These are phyloP conservation scores for Haplosporangium gracile DNA, from an alignment of 192 early-diverging fungal species.

Conservation along the genomic window DNA sequence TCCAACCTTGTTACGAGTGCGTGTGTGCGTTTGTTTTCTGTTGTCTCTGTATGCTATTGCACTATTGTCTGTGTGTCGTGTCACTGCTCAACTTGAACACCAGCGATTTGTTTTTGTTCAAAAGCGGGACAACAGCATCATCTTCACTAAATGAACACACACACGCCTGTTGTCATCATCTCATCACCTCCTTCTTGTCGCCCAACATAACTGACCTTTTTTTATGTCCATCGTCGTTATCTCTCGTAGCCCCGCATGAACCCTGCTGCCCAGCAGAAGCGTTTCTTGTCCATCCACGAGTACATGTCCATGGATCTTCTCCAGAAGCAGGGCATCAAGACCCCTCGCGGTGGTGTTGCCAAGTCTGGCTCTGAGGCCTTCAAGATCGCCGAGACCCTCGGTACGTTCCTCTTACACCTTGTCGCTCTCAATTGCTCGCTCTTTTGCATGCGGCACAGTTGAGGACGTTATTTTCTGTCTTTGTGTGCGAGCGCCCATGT, in stretches of 20 bases:
- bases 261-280: constrained; percentile 70
- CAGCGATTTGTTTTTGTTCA: too few relatives aligned
- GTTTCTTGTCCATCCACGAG: constrained; percentile 98
- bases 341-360: constrained; percentile 90
- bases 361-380: constrained; percentile 90
- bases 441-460: neutral
- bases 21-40: neutral
- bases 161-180: neutral
- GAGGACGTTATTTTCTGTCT: neutral
- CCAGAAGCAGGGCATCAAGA: constrained; percentile 91
- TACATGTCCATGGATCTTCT: constrained; percentile 95
- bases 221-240: neutral
- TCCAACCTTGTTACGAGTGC: constrained; percentile 26
- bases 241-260: constrained; percentile 39
- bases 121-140: neutral
- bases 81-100: neutral
- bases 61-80: neutral
- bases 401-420: constrained; percentile 54
- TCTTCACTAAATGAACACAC: neutral
- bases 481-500: neutral
- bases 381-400: constrained; percentile 85
- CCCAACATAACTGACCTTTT: neutral
- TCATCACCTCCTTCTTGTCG: neutral
- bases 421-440: neutral
- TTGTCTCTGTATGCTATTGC: neutral